A percentile compares a stretch with the other conserved stretches of the same genome.
Evolutionary conservation across 1,284 basidiomycete genomes (phyloP).

Genomic region (Ustilago nuda): DNA sequence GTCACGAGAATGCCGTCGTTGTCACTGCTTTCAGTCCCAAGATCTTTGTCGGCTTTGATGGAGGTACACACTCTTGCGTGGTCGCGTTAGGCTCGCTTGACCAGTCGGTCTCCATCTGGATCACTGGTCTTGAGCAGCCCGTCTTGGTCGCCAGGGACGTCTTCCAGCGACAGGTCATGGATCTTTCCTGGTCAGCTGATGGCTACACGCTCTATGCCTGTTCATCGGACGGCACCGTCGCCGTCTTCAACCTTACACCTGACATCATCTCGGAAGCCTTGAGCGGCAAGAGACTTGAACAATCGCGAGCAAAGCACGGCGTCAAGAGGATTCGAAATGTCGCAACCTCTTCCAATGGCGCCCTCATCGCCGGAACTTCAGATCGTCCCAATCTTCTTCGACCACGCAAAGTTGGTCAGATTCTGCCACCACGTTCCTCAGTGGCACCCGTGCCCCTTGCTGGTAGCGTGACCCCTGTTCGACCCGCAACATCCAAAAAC

Average conservation of each 20-base stretch:
- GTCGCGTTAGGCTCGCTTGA: constrained; percentile 59
- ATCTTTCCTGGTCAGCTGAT: constrained; percentile 91
- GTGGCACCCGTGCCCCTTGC: constrained; percentile 34
- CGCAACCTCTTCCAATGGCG: constrained; percentile 2
- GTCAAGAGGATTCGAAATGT: constrained; percentile 36
- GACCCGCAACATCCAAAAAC: constrained; percentile 28
- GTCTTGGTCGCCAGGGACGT: constrained; percentile 92
- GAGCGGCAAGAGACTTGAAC: constrained; percentile 74
- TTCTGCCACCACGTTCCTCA: constrained; percentile 25
- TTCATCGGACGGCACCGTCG: constrained; percentile 93
- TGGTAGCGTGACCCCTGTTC: constrained; percentile 21
- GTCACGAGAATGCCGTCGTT: constrained; percentile 97
- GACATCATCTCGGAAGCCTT: constrained; percentile 86
- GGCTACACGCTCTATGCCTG: constrained; percentile 92
- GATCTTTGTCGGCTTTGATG: constrained; percentile 54
- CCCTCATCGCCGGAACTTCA: constrained; percentile 14
- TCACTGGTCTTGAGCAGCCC: constrained; percentile 80
- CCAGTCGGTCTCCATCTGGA: constrained; percentile 54
- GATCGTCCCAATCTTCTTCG: constrained; percentile 62
- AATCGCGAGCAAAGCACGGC: constrained; percentile 55
- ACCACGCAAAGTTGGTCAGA: constrained; percentile 58
- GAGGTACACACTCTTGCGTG: constrained; percentile 53
- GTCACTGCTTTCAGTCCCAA: constrained; percentile 72
- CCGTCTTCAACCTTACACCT: constrained; percentile 83
- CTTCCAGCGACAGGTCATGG: constrained; percentile 93